Evolutionary conservation across 805 yeast genomes (phyloP), one percentile per base, ranked within the genome.

Genomic region (Metschnikowia chrysomelidarum): DNA sequence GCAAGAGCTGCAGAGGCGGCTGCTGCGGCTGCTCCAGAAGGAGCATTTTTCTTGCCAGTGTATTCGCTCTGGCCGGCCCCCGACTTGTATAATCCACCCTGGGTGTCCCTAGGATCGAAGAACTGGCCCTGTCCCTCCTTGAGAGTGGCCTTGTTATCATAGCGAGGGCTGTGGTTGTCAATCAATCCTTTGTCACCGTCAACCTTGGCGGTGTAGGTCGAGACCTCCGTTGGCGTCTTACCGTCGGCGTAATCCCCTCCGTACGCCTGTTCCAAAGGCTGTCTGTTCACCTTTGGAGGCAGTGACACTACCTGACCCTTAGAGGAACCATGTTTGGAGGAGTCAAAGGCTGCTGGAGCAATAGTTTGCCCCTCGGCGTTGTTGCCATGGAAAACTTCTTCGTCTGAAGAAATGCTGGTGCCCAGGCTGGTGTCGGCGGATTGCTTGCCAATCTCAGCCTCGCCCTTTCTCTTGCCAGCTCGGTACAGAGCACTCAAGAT

Each of bases 71-170:
- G 26, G 11, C 24, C 32, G 22, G 29, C 34, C 22, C 32, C 36
- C 17, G 28, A 26, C 26, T 43, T 24, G 36, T 55, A 56, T 30
- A 49, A 38, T 14, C 65, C 63, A 17, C 64, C 64, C 41, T 62
- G 67, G 21, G 67, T 60, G 43, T 62, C 67, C 40, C 43, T 50
- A 9, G 69, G 67, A 31, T 61, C 59, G 38, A 49, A 63, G 39
- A 53, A 63, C 31, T 46, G 44, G 9, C 69, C 69, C 8, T 49
- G 42, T 19, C 68, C 69, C 22, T 51, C 36, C 7, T 37, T 46
- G 11, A 47, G 46, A 22, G 38, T 42, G 18, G 68, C 64, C 27
- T 56, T 61, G 37, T 60, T 52, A 18, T 51, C 54, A 43, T 61
- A 63, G 4, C 37, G 35, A 3, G 64, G 65, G 17, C 49, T 36